phyloP scores from a whole-genome alignment of 768 basidiomycete species.

The Phaeotremella skinneri region DNA sequence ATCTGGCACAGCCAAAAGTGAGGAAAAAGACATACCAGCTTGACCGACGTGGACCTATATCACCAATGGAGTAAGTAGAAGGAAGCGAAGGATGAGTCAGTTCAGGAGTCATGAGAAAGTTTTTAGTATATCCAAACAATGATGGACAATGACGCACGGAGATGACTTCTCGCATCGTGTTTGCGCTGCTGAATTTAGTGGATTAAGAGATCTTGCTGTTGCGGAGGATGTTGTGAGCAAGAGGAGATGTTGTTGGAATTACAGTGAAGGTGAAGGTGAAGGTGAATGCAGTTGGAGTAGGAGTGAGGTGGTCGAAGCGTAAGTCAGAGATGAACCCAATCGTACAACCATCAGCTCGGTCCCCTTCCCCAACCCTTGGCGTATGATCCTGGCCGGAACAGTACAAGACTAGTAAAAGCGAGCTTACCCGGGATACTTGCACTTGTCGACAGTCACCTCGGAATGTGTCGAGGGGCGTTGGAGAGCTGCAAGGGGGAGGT shows the following conservation, averaged over 20 bases:
- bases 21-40: slow-evolving; percentile 56
- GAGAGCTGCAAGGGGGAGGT: no score
- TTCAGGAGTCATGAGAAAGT: neutral
- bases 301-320: no score
- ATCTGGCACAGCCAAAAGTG: slow-evolving; percentile 3
- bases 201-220: neutral
- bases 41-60: slow-evolving; percentile 80
- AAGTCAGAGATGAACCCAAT: neutral
- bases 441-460: no score
- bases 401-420: no score
- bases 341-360: neutral
- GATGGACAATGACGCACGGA: slow-evolving; percentile 61
- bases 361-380: no score
- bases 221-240: neutral
- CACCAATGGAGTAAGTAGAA: neutral
- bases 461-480: no score
- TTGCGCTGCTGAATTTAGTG: neutral
- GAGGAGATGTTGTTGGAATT: neutral
- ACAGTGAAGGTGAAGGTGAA: no score
- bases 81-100: slow-evolving; percentile 14
- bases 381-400: no score
- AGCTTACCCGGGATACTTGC: neutral
- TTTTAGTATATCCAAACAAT: neutral
- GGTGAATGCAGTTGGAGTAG: no score
- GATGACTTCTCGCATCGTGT: slow-evolving; percentile 67